These are phyloP conservation scores for Micractinium conductrix DNA, from an alignment of 139 green algal species.

Conservation along the genomic window DNA sequence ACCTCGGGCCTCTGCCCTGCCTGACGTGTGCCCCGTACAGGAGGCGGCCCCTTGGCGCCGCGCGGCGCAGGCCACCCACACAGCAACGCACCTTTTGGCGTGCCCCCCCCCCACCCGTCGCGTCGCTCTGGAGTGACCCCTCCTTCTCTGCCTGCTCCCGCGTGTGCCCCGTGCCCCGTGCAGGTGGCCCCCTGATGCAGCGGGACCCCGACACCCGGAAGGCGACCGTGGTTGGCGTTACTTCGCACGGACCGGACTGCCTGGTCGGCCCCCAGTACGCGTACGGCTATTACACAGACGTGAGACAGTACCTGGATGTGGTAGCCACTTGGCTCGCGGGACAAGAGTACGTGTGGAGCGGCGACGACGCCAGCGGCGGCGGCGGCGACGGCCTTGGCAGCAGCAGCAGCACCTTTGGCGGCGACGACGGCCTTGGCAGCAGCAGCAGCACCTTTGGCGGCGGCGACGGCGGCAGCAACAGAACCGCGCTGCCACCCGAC, in stretches of 20 bases:
- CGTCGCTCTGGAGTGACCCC: background rate
- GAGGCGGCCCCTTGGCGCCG: too few species aligned
- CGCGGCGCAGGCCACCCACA: too few species aligned
- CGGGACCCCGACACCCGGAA: background rate
- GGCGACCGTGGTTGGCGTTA: background rate
- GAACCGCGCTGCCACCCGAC: background rate
- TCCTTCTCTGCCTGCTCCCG: too few species aligned
- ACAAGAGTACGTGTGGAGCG: background rate
- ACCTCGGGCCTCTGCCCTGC: background rate
- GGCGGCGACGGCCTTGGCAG: background rate
- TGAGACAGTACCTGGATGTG: background rate
- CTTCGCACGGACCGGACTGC: slow-evolving; percentile 19
- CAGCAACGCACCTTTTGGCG: too few species aligned
- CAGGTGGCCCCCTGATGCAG: background rate
- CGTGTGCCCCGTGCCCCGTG: background rate
- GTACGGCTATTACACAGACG: slow-evolving; percentile 13
- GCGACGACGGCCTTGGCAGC: background rate
- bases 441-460: background rate
- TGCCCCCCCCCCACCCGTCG: too few species aligned
- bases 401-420: background rate
- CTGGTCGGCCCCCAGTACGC: background rate
- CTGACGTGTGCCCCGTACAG: too few species aligned
- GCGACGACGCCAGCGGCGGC: background rate
- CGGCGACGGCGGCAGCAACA: background rate
- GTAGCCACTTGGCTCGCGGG: background rate